Percentiles rank a stretch among this genome's conserved stretches.
Evolutionary conservation across 768 basidiomycete species (phyloP).

Genomic region (Boletus patriciae): DNA sequence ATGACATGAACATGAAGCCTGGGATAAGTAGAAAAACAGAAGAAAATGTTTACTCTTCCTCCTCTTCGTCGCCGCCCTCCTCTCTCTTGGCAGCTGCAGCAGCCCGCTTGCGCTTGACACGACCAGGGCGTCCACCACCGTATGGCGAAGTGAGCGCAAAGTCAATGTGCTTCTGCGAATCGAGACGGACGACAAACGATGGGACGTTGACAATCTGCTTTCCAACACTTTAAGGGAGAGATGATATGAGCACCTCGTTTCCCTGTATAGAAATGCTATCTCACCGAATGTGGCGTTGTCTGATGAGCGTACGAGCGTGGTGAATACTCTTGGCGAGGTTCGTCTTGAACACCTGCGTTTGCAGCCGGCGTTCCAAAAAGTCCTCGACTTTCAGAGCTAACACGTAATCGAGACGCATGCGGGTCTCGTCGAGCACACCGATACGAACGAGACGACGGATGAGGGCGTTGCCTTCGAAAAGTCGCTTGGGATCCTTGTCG

Average conservation of each 20-base stretch:
- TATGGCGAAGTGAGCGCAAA: conserved; percentile 96
- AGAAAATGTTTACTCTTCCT: conserved; percentile 65
- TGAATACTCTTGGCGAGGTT: conserved; percentile 98
- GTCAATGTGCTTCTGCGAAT: conserved; percentile 99
- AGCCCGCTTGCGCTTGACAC: conserved; percentile 98
- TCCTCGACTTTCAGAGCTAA: conserved; percentile 98
- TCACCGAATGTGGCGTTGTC: conserved; percentile 97
- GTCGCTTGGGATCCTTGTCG: conserved; percentile 98
- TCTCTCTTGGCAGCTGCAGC: conserved; percentile 90
- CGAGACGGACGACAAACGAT: conserved; percentile 97
- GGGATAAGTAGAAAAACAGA: conserved; percentile 26
- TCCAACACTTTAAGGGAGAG: conserved; percentile 68
- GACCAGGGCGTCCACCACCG: conserved; percentile 91
- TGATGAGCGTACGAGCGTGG: conserved; percentile 96
- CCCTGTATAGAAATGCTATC: conserved; percentile 25
- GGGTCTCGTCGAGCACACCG: conserved; percentile 97
- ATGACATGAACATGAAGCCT: conserved; percentile 29
- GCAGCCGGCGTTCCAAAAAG: conserved; percentile 98
- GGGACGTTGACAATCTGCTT: conserved; percentile 99
- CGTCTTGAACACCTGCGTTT: conserved; percentile 99
- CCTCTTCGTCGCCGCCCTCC: conserved; percentile 86
- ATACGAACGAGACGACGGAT: conserved; percentile 97
- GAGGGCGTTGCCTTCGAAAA: conserved; percentile 98
- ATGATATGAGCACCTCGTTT: background rate
- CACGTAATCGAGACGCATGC: conserved; percentile 99